A percentile compares a stretch with the other conserved stretches of the same genome.
These are phyloP conservation scores for Saccharomycopsis phalli DNA, from an alignment of 1,139 yeast species.

Conservation along the genomic window DNA sequence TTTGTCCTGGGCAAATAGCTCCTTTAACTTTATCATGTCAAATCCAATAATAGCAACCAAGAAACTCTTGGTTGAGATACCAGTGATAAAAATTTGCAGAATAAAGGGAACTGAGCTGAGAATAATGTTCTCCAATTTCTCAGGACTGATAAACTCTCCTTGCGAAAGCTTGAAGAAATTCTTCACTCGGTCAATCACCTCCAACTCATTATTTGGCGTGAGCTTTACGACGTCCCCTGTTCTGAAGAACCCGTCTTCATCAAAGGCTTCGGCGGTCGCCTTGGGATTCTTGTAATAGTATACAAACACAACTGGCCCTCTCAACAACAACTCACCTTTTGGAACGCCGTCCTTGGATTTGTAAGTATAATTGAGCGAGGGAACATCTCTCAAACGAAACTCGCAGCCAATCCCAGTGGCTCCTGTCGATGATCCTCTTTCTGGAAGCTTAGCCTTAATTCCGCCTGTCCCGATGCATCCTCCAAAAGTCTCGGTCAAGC, in stretches of 20 bases:
- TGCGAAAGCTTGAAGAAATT: conserved; percentile 49
- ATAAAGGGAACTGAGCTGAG: conserved; percentile 33
- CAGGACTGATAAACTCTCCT: conserved; percentile 54
- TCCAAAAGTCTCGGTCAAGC: conserved; percentile 44
- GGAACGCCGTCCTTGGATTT: conserved; percentile 35
- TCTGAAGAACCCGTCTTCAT: conserved; percentile 47
- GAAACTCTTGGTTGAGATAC: conserved; percentile 37
- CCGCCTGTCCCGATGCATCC: conserved; percentile 32
- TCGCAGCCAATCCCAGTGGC: conserved; percentile 38
- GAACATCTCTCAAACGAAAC: conserved; percentile 43
- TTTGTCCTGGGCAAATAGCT: background rate
- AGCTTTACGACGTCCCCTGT: conserved; percentile 50
- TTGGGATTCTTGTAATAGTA: conserved; percentile 39
- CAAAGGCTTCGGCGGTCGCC: conserved; percentile 32
- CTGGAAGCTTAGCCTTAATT: conserved; percentile 18
- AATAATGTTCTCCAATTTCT: conserved; percentile 43
- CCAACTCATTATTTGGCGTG: conserved; percentile 32
- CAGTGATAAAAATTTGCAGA: conserved; percentile 38
- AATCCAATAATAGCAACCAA: conserved; percentile 44
- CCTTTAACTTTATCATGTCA: conserved; percentile 32
- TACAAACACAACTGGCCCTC: conserved; percentile 37
- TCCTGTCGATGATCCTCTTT: conserved; percentile 42
- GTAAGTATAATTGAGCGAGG: conserved; percentile 40
- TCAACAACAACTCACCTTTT: conserved; percentile 36
- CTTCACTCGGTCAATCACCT: conserved; percentile 44